These are phyloP conservation scores for Lentithecium fluviatile DNA, from an alignment of 495 filamentous ascomycete species.

Conservation along the genomic window DNA sequence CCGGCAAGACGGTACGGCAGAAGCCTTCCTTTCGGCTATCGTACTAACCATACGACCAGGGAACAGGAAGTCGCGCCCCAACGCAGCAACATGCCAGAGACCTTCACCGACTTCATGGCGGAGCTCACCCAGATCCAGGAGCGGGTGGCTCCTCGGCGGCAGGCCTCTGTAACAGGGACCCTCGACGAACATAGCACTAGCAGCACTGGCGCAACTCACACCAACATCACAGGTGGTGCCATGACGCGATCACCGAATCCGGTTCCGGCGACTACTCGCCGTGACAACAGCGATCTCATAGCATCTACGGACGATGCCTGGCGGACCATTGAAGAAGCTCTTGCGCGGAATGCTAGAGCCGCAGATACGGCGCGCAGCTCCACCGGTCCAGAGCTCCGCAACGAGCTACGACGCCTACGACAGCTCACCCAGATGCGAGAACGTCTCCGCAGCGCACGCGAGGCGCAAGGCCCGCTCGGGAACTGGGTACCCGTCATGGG, in stretches of 20 bases:
- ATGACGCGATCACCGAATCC: conserved; percentile 31
- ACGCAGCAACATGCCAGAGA: background rate
- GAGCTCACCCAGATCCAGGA: conserved; percentile 7
- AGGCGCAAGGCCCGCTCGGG: conserved; percentile 14
- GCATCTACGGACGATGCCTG: conserved; percentile 43
- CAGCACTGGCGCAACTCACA: background rate
- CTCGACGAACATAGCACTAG: conserved; percentile 2
- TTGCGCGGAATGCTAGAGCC: conserved; percentile 40
- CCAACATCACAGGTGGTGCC: conserved; percentile 26
- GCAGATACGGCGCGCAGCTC: conserved; percentile 27
- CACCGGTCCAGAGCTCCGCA: conserved; percentile 22
- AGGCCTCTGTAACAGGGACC: conserved; percentile 33
- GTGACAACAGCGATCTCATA: conserved; percentile 27
- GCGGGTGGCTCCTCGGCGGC: conserved; percentile 31
- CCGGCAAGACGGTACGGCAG: conserved; percentile 31
- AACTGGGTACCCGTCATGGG: conserved; percentile 1
- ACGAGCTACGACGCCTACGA: conserved; percentile 32
- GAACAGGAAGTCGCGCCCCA: conserved; percentile 12
- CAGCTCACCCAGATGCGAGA: conserved; percentile 34
- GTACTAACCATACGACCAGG: conserved; percentile 14
- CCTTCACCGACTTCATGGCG: background rate
- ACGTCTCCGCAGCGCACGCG: conserved; percentile 26
- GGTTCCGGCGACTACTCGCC: conserved; percentile 31
- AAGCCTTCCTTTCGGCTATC: conserved; percentile 10
- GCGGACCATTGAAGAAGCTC: conserved; percentile 49